These are phyloP conservation scores for Trifolium pratense DNA, from an alignment of 306 rosid species.

Conservation along the genomic window DNA sequence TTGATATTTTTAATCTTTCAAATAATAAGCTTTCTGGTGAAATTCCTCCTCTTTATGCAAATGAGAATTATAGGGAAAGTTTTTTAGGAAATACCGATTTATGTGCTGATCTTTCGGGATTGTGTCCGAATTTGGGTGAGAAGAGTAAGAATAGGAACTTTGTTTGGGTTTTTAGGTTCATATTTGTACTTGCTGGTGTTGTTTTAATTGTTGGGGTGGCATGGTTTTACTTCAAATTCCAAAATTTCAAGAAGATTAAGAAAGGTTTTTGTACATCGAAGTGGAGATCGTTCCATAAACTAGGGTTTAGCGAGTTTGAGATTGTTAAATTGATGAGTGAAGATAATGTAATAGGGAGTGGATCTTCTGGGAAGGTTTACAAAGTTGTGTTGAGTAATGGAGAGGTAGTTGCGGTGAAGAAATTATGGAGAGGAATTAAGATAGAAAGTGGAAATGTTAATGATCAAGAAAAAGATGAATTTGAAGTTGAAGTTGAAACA, in stretches of 20 bases:
- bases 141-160: conserved; percentile 48
- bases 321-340: conserved; percentile 61
- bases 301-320: conserved; percentile 69
- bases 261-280: conserved; percentile 52
- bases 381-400: conserved; percentile 67
- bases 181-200: conserved; percentile 62
- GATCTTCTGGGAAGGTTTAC: conserved; percentile 85
- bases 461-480: conserved; percentile 56
- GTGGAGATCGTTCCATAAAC: conserved; percentile 82
- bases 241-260: conserved; percentile 55
- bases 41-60: conserved; percentile 71
- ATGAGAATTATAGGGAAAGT: conserved; percentile 53
- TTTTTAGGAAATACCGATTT: conserved; percentile 72
- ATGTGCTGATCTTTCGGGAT: conserved; percentile 55
- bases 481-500: conserved; percentile 81
- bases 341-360: conserved; percentile 71
- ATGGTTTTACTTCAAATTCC: conserved; percentile 65
- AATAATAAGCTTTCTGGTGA: conserved; percentile 60
- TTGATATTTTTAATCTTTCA: conserved; percentile 65
- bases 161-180: conserved; percentile 55
- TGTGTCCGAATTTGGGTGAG: conserved; percentile 48
- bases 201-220: conserved; percentile 66
- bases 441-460: conserved; percentile 38
- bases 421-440: conserved; percentile 57
- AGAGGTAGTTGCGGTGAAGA: conserved; percentile 81